Evolutionary conservation across 331 rosid genomes (phyloP), one percentile per base, ranked within the genome.

Genomic region (Saraca asoca): DNA sequence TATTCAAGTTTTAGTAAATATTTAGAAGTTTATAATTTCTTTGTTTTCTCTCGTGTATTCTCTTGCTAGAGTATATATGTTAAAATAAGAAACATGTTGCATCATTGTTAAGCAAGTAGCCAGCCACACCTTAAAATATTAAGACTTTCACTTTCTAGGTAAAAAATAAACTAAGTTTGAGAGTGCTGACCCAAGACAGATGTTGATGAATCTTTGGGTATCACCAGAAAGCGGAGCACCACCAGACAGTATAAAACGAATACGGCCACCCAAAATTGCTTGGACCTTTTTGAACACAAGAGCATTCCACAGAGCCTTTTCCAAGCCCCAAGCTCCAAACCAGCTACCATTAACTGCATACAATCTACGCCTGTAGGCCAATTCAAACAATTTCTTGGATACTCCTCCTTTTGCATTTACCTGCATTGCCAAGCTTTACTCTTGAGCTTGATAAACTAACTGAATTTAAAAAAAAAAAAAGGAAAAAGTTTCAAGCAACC

Each of bases 271-370:
- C 50, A 94, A 75, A 79, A 90, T 75, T 44, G 96, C 96, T 46
- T 64, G 91, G 71, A 94, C 91, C 79, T 90, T 94, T 75, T 76
- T 90, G 70, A 94, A 94, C 68, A 86, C 96, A 69, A 94, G 83
- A 64, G 83, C 66, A 68, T 82, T 33, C 97, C 99, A 94, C 12
- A 90, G 76, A 83, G 63, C 58, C 82, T 68, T 81, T 79, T 90
- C 99, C 81, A 78, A 80, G 31, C 99, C 97, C 90, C 95, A 88
- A 50, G 97, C 95, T 16, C 99, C 97, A 80, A 94, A 80, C 99
- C 96, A 94, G 83, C 95, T 81, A 52, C 99, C 99, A 78, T 90
- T 83, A 50, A 88, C 68, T 51, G 97, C 88, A 46, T 73, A 79
- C 83, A 90, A 78, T 78, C 99, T 90, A 69, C 97, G 92, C 50